These are phyloP conservation scores for Stagonosporopsis chrysanthemi DNA, from an alignment of 2,329 filamentous ascomycete species.

Conservation along the genomic window DNA sequence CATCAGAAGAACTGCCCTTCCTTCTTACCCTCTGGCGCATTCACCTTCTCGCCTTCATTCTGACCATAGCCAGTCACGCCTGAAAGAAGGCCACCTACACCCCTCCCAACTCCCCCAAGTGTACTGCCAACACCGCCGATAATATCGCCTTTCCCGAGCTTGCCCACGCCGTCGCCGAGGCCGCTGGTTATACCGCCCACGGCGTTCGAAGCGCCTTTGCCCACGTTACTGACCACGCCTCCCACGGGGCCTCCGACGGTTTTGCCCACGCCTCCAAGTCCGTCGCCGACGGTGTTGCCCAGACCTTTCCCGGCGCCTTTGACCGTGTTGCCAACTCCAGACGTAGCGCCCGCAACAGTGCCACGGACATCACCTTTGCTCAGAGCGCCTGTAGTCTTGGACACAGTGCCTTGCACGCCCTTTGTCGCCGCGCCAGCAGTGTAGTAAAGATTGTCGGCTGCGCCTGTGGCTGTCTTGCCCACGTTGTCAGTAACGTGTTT, in stretches of 20 bases:
- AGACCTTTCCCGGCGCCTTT: constrained; percentile 45
- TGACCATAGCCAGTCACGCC: constrained; percentile 39
- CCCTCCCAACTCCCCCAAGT: constrained; percentile 51
- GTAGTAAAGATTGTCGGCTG: constrained; percentile 52
- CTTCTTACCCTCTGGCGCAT: constrained; percentile 24
- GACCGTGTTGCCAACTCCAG: constrained; percentile 49
- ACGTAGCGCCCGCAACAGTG: constrained; percentile 47
- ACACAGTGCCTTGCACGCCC: constrained; percentile 53
- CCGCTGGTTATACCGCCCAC: constrained; percentile 53
- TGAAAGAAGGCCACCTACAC: constrained; percentile 48
- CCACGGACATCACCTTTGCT: constrained; percentile 53
- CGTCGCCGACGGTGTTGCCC: constrained; percentile 47
- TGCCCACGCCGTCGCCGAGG: constrained; percentile 55
- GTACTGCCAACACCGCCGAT: constrained; percentile 54
- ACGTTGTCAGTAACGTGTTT: constrained; percentile 52
- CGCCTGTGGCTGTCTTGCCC: constrained; percentile 53
- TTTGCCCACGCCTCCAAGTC: constrained; percentile 49
- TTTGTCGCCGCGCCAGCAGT: constrained; percentile 51
- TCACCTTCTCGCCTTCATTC: constrained; percentile 27
- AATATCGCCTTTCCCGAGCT: constrained; percentile 55
- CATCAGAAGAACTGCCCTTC: constrained; percentile 21
- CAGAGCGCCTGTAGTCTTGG: constrained; percentile 54
- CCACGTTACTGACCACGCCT: constrained; percentile 52
- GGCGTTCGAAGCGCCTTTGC: constrained; percentile 52
- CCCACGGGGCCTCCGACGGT: constrained; percentile 51